Evolutionary conservation across 2,329 filamentous ascomycete genomes (phyloP), one percentile per base, ranked within the genome.

Genomic region (Monosporascus sp.): DNA sequence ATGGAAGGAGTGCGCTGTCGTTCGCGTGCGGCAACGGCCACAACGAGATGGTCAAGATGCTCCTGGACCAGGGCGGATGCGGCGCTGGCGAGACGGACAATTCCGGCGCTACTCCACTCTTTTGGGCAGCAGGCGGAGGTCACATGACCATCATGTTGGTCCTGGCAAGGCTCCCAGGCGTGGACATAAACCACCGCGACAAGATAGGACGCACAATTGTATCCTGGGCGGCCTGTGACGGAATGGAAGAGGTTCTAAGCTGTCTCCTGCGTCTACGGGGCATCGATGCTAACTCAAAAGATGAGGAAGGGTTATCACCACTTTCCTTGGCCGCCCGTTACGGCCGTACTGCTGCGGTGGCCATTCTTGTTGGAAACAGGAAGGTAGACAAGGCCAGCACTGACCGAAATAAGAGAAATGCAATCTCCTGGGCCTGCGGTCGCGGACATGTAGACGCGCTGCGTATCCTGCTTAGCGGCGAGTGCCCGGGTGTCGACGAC

Each of bases 181-280:
- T 69, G 3, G 54, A 68, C 38, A 47, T 67, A 39, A 69, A 70
- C 52, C 64, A 68, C 37, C 55, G 60, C 5, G 68, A 71, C 50
- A 63, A 60, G 50, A 43, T 37, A 31, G 65, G 66, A 20, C 66
- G 68, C 52, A 68, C 65, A 45, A 60, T 64, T 5, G 45, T 70
- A 27, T 70, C 67, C n/a, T 70, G 66, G 67, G 68, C 68, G 2
- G 65, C 67, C 27, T 62, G 62, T 5, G 63, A 64, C 47, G 68
- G 67, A 7, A 57, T 57, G 44, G 49, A 52, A 31, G 55, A 60
- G 18, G 48, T 61, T 15, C 53, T 69, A 5, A 60, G 57, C 38
- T 27, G 56, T 22, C 54, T 70, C 15, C 53, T 70, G 15, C 55
- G 47, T n/a, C 46, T 63, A 11, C 44, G 58, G 7, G 37, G 53